Evolutionary conservation across 2,329 filamentous ascomycete genomes (phyloP), one percentile per base, ranked within the genome.

Genomic region (Apiospora arundinis): DNA sequence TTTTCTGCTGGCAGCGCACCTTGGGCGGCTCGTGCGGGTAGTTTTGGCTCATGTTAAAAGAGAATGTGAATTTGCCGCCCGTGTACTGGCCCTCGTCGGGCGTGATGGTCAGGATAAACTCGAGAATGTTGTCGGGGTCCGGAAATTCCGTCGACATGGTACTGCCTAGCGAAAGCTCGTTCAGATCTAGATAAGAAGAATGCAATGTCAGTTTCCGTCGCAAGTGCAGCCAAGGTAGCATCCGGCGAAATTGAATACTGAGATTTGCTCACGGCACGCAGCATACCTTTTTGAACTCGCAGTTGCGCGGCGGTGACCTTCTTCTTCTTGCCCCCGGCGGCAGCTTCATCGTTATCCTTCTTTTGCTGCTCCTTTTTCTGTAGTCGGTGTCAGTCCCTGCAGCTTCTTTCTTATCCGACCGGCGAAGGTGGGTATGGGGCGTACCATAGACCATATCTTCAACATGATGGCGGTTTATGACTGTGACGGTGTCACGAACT

Each of bases 391-490:
- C 72, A 72, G 70, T 49, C 25, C 45, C 60, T 66, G 67, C 63
- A 63, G 21, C 18, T n/a, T 40, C 52, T 37, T 37, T 5, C 6
- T 32, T 4, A 32, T n/a, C 32, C 18, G 1, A 63, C 18, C 7
- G 32, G 56, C 9, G 9, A 11, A 21, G n/a, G 32, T 8, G 40
- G n/a, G 56, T 14, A 12, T 28, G 65, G 25, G 23, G 67, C 88
- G 69, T 87, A 97, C 95, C 95, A 98, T 97, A 79, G 95, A 97
- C 96, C 95, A 98, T 87, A 98, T 98, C 87, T 98, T 98, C 88
- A 98, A 89, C 96, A 98, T 98, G 80, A 86, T 95, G 85, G 75
- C 78, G 75, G 73, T n/a, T n/a, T 72, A 69, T 66, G 70, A 65
- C 71, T 25, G 66, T 48, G 56, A 63, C 32, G 32, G 28, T 9